Conservation (phyloP, 2,329 filamentous ascomycete species). For the Emmonsiellopsis sp. region DNA sequence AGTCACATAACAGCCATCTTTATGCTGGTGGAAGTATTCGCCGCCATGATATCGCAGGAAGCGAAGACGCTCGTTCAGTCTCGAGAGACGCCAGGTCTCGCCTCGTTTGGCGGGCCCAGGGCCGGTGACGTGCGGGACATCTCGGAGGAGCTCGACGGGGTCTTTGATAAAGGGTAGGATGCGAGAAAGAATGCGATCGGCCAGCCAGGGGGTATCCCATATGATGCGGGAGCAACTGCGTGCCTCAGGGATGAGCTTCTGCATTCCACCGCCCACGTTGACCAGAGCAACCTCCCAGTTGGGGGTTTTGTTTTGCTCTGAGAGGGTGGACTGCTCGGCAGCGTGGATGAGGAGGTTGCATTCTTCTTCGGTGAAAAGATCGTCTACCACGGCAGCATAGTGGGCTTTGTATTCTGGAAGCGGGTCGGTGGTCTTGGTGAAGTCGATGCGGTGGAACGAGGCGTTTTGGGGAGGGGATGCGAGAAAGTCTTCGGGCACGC, state of each 20-base stretch:
- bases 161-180: conserved; percentile 38
- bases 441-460: conserved; percentile 45
- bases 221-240: conserved; percentile 70
- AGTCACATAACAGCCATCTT: conserved; percentile 56
- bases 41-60: conserved; percentile 65
- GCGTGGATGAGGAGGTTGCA: conserved; percentile 49
- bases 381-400: conserved; percentile 56
- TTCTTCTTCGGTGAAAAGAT: conserved; percentile 54
- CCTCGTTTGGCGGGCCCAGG: conserved; percentile 33
- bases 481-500: conserved; percentile 21
- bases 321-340: conserved; percentile 29
- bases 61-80: conserved; percentile 64
- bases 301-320: conserved; percentile 25
- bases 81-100: conserved; percentile 24
- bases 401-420: conserved; percentile 45
- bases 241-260: conserved; percentile 49
- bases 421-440: conserved; percentile 32
- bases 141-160: conserved; percentile 30
- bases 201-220: conserved; percentile 57
- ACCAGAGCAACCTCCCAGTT: conserved; percentile 62
- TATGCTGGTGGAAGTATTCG: conserved; percentile 66
- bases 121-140: conserved; percentile 36
- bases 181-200: conserved; percentile 54
- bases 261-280: conserved; percentile 53
- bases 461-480: conserved; percentile 35